A percentile compares a stretch with the other conserved stretches of the same genome.
Conservation (phyloP, 768 basidiomycete genomes). For the Paxillus involutus region DNA sequence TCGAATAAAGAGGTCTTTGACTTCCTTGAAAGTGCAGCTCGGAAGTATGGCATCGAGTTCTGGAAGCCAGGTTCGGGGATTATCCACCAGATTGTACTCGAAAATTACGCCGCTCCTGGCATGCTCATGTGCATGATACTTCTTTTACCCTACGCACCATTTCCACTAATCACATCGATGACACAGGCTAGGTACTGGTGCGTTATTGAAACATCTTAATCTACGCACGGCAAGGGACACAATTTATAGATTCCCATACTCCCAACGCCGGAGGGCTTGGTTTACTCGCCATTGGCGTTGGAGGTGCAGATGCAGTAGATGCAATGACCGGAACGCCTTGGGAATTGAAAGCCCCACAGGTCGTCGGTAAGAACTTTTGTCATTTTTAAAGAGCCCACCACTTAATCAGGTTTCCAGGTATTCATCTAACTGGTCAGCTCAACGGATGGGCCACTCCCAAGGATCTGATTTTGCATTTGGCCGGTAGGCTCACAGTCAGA, state of each 20-base stretch:
- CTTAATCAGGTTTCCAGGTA: slow-evolving; percentile 45
- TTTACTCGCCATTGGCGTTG: slow-evolving; percentile 97
- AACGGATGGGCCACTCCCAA: slow-evolving; percentile 94
- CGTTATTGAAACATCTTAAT: slow-evolving; percentile 5
- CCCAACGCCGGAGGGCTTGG: slow-evolving; percentile 98
- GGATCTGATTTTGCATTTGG: slow-evolving; percentile 92
- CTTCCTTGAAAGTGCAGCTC: slow-evolving; percentile 89
- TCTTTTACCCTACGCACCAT: slow-evolving; percentile 3
- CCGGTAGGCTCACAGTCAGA: slow-evolving; percentile 90
- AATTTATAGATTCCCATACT: slow-evolving; percentile 84
- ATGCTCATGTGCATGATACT: slow-evolving; percentile 72
- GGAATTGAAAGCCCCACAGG: slow-evolving; percentile 91
- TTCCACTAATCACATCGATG: slow-evolving; percentile 6
- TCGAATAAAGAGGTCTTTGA: slow-evolving; percentile 97
- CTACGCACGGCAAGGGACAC: neutral
- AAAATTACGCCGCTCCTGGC: slow-evolving; percentile 96
- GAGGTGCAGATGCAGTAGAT: slow-evolving; percentile 97
- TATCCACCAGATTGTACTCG: slow-evolving; percentile 97
- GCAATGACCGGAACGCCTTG: slow-evolving; percentile 98
- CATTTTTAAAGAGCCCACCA: neutral
- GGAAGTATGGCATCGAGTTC: slow-evolving; percentile 95
- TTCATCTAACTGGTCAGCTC: slow-evolving; percentile 86
- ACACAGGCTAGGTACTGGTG: slow-evolving; percentile 79
- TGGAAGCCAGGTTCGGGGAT: slow-evolving; percentile 91
- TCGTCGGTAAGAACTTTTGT: slow-evolving; percentile 56